Percentiles rank a stretch among this genome's conserved stretches.
These are phyloP conservation scores for Podila clonocystis DNA, from an alignment of 192 early-diverging fungal species.

Conservation along the genomic window DNA sequence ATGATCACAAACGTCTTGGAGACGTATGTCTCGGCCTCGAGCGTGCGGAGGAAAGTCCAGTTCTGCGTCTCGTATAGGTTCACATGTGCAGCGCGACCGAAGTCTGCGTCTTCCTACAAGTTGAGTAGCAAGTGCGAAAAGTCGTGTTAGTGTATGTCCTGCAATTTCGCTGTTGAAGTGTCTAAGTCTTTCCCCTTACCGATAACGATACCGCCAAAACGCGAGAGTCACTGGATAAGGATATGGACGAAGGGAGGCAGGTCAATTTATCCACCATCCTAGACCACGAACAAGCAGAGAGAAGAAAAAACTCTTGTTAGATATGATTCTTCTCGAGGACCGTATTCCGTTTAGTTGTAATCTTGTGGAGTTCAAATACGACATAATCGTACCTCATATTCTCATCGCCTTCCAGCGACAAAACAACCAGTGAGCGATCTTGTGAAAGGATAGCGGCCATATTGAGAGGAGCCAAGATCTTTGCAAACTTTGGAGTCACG, in stretches of 20 bases:
- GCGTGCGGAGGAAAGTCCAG: constrained; percentile 13
- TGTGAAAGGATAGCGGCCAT: constrained; percentile 1
- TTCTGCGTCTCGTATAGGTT: constrained; percentile 19
- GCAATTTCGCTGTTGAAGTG: too few species aligned
- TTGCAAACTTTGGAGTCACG: not conserved
- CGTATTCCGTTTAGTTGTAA: too few species aligned
- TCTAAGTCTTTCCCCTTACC: too few species aligned
- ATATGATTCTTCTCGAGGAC: too few species aligned
- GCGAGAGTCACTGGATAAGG: too few species aligned
- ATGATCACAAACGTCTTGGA: constrained; percentile 3
- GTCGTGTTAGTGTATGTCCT: too few species aligned
- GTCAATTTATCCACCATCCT: too few species aligned
- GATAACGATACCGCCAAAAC: too few species aligned
- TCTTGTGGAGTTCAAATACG: too few species aligned
- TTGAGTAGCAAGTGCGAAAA: not conserved
- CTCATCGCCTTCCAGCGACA: not conserved
- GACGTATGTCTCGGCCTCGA: constrained; percentile 22
- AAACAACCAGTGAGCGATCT: not conserved
- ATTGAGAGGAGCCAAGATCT: not conserved
- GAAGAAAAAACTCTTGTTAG: too few species aligned
- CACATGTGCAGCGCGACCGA: constrained; percentile 13
- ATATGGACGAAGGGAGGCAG: too few species aligned
- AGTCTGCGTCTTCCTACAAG: constrained; percentile 4
- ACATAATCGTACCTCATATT: not conserved
- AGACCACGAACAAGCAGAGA: too few species aligned